Conservation (phyloP, 306 rosid genomes). For the Inga laurina region DNA sequence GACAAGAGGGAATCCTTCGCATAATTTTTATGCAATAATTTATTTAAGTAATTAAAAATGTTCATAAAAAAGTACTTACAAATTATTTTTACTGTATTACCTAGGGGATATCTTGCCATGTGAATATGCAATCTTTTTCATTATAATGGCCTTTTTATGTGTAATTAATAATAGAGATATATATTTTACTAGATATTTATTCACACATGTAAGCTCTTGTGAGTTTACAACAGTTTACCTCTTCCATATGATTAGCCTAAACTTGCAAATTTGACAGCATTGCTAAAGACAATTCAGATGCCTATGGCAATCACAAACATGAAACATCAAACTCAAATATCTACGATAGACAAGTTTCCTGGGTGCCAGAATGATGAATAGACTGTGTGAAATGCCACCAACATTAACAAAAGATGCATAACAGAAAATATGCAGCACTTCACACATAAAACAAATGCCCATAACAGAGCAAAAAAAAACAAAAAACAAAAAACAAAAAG, state of each 20-base stretch:
- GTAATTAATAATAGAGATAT: not conserved
- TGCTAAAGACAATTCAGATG: not conserved
- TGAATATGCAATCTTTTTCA: not conserved
- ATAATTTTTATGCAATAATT: not conserved
- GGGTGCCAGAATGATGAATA: not conserved
- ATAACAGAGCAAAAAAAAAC: constrained; percentile 5
- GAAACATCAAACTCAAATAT: not conserved
- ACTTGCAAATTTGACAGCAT: not conserved
- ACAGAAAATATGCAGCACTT: not conserved
- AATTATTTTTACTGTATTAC: not conserved
- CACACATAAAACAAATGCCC: not conserved
- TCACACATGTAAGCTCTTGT: not conserved
- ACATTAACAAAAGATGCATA: constrained; percentile 10
- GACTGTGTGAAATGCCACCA: not conserved
- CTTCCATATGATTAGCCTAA: not conserved
- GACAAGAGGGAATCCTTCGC: not conserved
- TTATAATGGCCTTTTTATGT: not conserved
- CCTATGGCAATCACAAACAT: not conserved
- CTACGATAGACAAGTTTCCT: not conserved
- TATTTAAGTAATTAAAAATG: not conserved
- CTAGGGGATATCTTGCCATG: not conserved
- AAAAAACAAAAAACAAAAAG: not conserved
- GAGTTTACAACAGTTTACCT: not conserved
- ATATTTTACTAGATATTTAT: not conserved
- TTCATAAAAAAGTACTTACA: not conserved